These are phyloP conservation scores for Talaromyces verruculosus DNA, from an alignment of 2,329 filamentous ascomycete genomes.

Conservation along the genomic window DNA sequence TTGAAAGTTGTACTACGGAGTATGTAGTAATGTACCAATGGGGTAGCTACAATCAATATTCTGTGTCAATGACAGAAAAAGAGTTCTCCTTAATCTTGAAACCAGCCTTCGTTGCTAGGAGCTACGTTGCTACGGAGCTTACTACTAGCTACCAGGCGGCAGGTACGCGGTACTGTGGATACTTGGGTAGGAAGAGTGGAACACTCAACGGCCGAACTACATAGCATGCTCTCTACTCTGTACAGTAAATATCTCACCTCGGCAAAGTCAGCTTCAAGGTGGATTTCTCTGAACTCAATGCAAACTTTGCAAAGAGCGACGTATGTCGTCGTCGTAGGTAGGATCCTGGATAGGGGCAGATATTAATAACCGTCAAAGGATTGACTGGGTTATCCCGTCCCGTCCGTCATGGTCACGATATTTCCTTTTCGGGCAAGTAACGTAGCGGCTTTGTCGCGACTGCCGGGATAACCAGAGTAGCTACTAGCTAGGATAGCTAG, in stretches of 20 bases:
- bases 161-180: neutral
- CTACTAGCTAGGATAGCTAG: neutral
- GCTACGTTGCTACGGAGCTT: neutral
- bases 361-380: constrained; percentile 5
- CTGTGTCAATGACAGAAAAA: neutral
- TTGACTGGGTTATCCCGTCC: neutral
- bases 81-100: neutral
- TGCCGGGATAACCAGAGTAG: neutral
- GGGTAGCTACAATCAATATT: neutral
- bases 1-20: neutral
- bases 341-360: neutral
- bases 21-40: neutral
- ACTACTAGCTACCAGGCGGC: neutral
- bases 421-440: neutral
- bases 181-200: neutral
- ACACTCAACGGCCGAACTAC: neutral
- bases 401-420: neutral
- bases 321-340: neutral
- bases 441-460: constrained; percentile 1
- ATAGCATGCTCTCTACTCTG: neutral
- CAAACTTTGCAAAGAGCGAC: neutral
- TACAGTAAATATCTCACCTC: neutral
- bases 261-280: neutral
- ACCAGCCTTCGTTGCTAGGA: neutral
- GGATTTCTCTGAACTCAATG: neutral